These are phyloP conservation scores for Boeremia lycopersici DNA, from an alignment of 2,329 filamentous ascomycete genomes.

Conservation along the genomic window DNA sequence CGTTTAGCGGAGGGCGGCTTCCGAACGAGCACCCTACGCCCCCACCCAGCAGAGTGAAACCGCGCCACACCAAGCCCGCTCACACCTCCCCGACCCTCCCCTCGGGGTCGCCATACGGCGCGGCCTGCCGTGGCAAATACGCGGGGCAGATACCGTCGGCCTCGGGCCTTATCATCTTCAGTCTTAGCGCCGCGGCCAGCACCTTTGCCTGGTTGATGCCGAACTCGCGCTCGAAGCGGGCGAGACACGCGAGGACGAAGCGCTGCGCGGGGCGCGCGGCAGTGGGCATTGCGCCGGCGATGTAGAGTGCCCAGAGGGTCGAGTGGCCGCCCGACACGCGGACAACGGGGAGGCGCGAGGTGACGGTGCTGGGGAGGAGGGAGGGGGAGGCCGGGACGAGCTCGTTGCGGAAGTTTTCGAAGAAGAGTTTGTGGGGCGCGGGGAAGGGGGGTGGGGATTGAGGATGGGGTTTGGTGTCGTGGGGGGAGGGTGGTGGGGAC, in stretches of 20 bases:
- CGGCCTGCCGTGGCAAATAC: slow-evolving; percentile 19
- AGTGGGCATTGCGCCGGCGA: slow-evolving; percentile 37
- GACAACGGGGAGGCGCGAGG: slow-evolving; percentile 36
- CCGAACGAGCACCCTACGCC: not conserved
- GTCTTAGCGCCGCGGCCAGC: slow-evolving; percentile 28
- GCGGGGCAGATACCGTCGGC: slow-evolving; percentile 20
- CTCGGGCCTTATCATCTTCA: slow-evolving; percentile 21
- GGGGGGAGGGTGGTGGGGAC: not conserved
- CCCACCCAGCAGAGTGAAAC: not conserved
- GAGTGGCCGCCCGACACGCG: slow-evolving; percentile 41
- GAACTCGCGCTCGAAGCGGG: slow-evolving; percentile 64
- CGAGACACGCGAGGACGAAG: slow-evolving; percentile 54
- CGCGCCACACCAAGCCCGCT: not conserved
- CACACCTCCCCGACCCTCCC: not conserved
- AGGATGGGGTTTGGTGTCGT: not conserved
- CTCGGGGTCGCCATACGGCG: slow-evolving; percentile 11
- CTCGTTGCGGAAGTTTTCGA: slow-evolving; percentile 29
- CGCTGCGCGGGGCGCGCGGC: slow-evolving; percentile 31
- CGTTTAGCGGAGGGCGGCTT: not conserved
- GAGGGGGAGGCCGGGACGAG: not conserved
- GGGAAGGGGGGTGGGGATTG: not conserved
- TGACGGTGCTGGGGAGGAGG: slow-evolving; percentile 4
- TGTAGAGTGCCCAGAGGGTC: slow-evolving; percentile 41
- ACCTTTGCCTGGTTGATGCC: slow-evolving; percentile 44
- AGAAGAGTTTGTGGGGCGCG: slow-evolving; percentile 2